Conservation (phyloP, 257 asterid genomes). For the Thymus quinquecostatus region DNA sequence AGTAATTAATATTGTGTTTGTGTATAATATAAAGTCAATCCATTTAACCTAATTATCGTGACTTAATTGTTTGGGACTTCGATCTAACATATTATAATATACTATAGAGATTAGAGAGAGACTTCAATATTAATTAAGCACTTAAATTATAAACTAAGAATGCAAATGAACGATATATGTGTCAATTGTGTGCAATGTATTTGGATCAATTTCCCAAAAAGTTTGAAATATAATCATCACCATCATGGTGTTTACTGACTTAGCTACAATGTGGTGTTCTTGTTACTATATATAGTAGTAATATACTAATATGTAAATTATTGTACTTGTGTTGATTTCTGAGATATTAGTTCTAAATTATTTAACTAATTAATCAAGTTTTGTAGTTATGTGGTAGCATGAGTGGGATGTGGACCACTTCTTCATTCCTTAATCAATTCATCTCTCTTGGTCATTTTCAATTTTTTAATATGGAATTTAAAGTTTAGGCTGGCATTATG, state of each 20-base stretch:
- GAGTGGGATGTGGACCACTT: constrained; percentile 36
- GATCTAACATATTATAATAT: too few relatives aligned
- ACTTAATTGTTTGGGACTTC: not conserved
- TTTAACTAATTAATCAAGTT: not conserved
- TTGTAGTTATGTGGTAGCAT: constrained; percentile 23
- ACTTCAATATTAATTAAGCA: not conserved
- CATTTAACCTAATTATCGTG: constrained; percentile 31
- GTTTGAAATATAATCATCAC: constrained; percentile 18
- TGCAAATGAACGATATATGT: constrained; percentile 2
- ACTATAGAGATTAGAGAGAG: too few relatives aligned
- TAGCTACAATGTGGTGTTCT: constrained; percentile 13
- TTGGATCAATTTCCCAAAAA: constrained; percentile 22
- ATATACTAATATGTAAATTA: constrained; percentile 3
- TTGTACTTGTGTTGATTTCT: constrained; percentile 9
- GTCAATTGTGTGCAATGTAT: constrained; percentile 20
- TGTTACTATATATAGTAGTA: not conserved
- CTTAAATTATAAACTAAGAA: constrained; percentile 1
- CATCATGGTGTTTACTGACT: constrained; percentile 34
- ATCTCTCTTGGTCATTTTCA: constrained; percentile 22
- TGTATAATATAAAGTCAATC: constrained; percentile 32
- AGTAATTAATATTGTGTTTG: constrained; percentile 30
- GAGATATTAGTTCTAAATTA: constrained; percentile 11
- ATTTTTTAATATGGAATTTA: constrained; percentile 17
- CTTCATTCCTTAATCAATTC: not conserved
- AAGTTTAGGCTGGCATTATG: constrained; percentile 26